A percentile compares a stretch with the other conserved stretches of the same genome.
Conservation (phyloP, 345 rosid species). For the Linum lewisii region DNA sequence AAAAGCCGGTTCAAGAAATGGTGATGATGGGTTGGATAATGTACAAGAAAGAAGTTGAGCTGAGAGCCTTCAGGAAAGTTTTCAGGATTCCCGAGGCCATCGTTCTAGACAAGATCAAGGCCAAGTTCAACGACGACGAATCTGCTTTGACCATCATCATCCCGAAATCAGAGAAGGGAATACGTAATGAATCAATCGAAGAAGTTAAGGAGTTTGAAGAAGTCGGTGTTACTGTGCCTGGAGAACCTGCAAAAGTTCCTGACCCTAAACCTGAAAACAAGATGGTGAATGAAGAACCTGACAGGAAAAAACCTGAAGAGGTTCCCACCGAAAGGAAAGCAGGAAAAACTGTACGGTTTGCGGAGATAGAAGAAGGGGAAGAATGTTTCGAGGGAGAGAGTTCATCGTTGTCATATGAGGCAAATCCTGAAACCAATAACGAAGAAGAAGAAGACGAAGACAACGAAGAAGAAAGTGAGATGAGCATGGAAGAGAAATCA, state of each 20-base stretch:
- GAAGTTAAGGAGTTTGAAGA: conserved; percentile 32
- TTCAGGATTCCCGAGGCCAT: conserved; percentile 53
- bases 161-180: conserved; percentile 58
- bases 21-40: conserved; percentile 50
- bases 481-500: neutral
- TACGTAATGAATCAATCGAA: conserved; percentile 39
- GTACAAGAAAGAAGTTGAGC: conserved; percentile 46
- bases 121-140: conserved; percentile 46
- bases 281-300: conserved; percentile 13
- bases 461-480: neutral
- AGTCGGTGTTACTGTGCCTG: conserved; percentile 1
- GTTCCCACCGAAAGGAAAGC: conserved; percentile 1
- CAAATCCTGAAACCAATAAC: neutral
- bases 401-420: neutral
- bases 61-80: conserved; percentile 43
- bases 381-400: neutral
- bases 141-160: conserved; percentile 43
- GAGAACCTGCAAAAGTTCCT: conserved; percentile 4
- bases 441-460: conserved; percentile 11
- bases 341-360: conserved; percentile 5
- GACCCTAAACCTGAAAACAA: conserved; percentile 12
- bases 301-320: conserved; percentile 3
- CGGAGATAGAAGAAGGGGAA: neutral
- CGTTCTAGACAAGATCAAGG: conserved; percentile 51
- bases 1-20: conserved; percentile 63